Conservation (phyloP, 1,284 basidiomycete species). For the Lignosus rhinocerotis region DNA sequence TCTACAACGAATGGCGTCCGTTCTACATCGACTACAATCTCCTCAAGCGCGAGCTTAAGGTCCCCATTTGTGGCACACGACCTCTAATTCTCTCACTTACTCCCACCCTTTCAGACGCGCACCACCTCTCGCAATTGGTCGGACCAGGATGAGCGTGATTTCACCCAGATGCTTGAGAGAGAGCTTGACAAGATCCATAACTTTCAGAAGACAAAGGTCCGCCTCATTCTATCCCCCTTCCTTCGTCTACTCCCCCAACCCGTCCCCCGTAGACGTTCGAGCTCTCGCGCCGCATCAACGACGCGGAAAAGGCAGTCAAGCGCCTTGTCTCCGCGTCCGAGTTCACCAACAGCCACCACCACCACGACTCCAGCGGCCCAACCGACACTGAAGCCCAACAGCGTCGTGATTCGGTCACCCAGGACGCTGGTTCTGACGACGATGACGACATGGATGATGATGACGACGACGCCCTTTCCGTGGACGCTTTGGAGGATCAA, state of each 20-base stretch:
- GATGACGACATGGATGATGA: constrained; percentile 65
- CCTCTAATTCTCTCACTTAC: constrained; percentile 10
- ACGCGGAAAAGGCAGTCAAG: constrained; percentile 80
- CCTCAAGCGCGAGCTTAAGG: constrained; percentile 90
- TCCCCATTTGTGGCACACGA: constrained; percentile 30
- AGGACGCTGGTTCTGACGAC: constrained; percentile 66
- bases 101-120: constrained; percentile 43
- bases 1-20: constrained; percentile 89
- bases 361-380: constrained; percentile 16
- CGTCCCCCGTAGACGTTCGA: constrained; percentile 69
- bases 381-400: constrained; percentile 63
- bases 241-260: background rate
- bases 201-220: constrained; percentile 90
- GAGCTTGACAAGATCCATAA: constrained; percentile 96
- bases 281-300: constrained; percentile 76
- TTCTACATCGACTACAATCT: constrained; percentile 90
- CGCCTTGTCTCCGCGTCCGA: constrained; percentile 68
- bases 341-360: constrained; percentile 26
- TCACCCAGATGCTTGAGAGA: constrained; percentile 75
- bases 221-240: constrained; percentile 11
- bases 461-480: constrained; percentile 61
- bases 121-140: constrained; percentile 70
- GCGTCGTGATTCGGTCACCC: constrained; percentile 48
- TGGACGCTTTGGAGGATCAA: constrained; percentile 83
- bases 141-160: constrained; percentile 78